Base-by-base conservation (phyloP, 2,329 filamentous ascomycete species). In the Cladosporium sp. region DNA sequence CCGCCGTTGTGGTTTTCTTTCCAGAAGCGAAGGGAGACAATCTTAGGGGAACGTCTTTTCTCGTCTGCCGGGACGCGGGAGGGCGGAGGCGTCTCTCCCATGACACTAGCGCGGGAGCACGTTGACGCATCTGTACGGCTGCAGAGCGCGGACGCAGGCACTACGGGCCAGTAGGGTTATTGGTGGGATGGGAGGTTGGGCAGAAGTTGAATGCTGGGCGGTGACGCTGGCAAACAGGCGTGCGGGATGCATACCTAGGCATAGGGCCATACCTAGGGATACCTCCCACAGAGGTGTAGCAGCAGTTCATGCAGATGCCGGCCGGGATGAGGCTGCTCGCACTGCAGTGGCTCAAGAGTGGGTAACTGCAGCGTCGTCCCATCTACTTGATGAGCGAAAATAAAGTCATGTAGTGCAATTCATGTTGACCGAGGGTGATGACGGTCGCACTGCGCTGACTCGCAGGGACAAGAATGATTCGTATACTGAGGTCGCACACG, bases 91-190 rank as follows among this genome's bases (percentile, higher is more conserved):
- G 9, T 27, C 22, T 27, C 22, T 27, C 22, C 22, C 9, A 27
- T 4, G 22, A 9, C 22, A n/a, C 22, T 27, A 27, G 22, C 22
- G 32, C n/a, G 15, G n/a, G 27, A n/a, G 35, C 43, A 47, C 43
- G 43, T 47, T 47, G 43, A 35, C 43, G 25, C 22, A 47, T 47
- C 43, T 47, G 43, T 47, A 47, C 25, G 25, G 33, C 43, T 47
- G 35, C 43, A 35, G 32, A 35, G n/a, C 32, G 32, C n/a, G 13
- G 32, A 35, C n/a, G 32, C 32, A 47, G 43, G 43, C 35, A 32
- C 43, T 15, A 16, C 30, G n/a, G n/a, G n/a, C n/a, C n/a, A n/a
- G n/a, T 27, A 9, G 4, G 22, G 22, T 27, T 27, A 27, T 27
- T 27, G 22, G 22, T 27, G 22, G 22, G 22, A 27, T 27, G 22